Percentiles rank a stretch among this genome's conserved stretches.
These are phyloP conservation scores for Mycena venus DNA, from an alignment of 768 basidiomycete genomes.

Conservation along the genomic window DNA sequence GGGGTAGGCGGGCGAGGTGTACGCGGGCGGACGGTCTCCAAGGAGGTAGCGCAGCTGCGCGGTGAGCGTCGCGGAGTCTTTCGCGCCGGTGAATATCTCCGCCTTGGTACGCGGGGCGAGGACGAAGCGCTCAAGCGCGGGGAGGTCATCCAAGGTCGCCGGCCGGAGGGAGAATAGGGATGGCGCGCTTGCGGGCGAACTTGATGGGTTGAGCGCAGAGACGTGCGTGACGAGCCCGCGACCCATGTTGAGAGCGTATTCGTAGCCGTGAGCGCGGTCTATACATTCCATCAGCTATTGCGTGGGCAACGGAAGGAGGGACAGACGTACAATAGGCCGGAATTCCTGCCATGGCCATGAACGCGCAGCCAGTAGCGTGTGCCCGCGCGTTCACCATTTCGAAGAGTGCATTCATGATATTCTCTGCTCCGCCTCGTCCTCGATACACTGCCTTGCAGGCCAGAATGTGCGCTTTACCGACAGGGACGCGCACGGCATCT, in stretches of 20 bases:
- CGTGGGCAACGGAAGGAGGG: neutral
- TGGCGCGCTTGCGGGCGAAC: neutral
- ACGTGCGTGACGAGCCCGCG: neutral
- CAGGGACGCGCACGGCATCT: neutral
- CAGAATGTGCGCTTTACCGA: neutral
- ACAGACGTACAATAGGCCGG: neutral
- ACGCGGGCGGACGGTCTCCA: neutral
- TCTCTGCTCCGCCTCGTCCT: neutral
- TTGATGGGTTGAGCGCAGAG: neutral
- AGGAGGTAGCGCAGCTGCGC: neutral
- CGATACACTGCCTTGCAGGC: constrained; percentile 5
- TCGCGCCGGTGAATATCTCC: neutral
- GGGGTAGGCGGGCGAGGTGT: neutral
- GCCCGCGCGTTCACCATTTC: constrained; percentile 8
- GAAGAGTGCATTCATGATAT: constrained; percentile 8
- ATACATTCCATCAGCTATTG: neutral
- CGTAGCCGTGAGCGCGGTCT: constrained; percentile 16
- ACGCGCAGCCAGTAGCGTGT: neutral
- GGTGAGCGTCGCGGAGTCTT: neutral
- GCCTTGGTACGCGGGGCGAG: neutral
- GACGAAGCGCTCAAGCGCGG: constrained; percentile 6
- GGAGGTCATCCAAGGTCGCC: neutral
- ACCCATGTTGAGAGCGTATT: constrained; percentile 14
- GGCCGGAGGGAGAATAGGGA: neutral
- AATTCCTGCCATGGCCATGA: constrained; percentile 2